phyloP scores from a whole-genome alignment of 306 rosid species.

The Albizia julibrissin region DNA sequence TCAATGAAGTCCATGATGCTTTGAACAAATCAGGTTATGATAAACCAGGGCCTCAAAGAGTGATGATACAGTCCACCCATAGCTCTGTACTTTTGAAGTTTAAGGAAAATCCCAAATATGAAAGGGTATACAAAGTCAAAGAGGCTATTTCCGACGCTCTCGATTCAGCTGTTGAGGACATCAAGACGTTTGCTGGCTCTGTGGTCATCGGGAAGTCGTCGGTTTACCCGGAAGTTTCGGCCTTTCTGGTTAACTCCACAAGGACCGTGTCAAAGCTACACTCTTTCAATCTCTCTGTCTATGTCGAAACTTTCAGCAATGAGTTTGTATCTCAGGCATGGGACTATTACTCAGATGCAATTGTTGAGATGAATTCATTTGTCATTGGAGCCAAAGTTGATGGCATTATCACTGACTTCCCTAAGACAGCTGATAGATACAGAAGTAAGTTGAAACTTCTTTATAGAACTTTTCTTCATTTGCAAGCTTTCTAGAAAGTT shows the following conservation, averaged over 20 bases:
- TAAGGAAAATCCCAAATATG: conserved; percentile 52
- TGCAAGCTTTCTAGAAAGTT: background rate
- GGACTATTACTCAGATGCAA: conserved; percentile 90
- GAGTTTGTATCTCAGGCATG: conserved; percentile 95
- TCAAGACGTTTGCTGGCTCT: conserved; percentile 71
- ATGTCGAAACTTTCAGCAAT: conserved; percentile 77
- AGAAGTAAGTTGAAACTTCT: conserved; percentile 60
- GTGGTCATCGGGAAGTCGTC: conserved; percentile 70
- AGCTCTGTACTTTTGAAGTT: conserved; percentile 66
- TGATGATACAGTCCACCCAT: conserved; percentile 75
- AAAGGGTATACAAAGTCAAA: conserved; percentile 68
- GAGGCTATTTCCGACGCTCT: conserved; percentile 46
- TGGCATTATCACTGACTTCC: conserved; percentile 83
- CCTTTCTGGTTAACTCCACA: conserved; percentile 48
- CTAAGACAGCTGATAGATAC: conserved; percentile 79
- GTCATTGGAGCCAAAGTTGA: conserved; percentile 46
- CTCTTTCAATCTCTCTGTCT: conserved; percentile 55
- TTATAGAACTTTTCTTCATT: conserved; percentile 15
- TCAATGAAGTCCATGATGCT: conserved; percentile 49
- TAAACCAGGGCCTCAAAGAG: conserved; percentile 44
- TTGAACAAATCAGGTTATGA: conserved; percentile 63
- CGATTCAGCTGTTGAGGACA: conserved; percentile 49
- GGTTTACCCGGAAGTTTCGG: conserved; percentile 43
- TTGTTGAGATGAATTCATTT: conserved; percentile 76
- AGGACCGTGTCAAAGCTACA: conserved; percentile 45